phyloP scores from a whole-genome alignment of 805 yeast genomes.

The Blastobotrys robertii region DNA sequence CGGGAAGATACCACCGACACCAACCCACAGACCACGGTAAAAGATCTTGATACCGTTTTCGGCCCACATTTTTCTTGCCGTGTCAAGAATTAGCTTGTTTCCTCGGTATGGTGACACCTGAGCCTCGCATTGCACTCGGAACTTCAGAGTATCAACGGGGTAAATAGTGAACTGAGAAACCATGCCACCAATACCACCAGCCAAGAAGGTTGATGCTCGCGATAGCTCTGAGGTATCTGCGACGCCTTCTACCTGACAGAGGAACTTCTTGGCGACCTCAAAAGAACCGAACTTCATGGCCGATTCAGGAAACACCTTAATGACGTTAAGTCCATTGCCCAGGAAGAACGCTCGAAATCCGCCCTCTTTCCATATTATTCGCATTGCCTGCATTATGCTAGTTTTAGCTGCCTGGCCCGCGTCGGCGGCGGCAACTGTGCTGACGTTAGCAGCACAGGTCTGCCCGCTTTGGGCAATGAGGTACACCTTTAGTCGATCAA shows the following conservation, averaged over 20 bases:
- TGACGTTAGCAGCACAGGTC: slow-evolving; percentile 8
- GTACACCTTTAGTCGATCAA: slow-evolving; percentile 89
- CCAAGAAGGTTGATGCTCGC: slow-evolving; percentile 67
- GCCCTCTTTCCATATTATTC: slow-evolving; percentile 75
- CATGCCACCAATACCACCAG: slow-evolving; percentile 97
- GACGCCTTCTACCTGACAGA: slow-evolving; percentile 69
- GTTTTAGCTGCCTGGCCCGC: slow-evolving; percentile 31
- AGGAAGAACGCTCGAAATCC: slow-evolving; percentile 84
- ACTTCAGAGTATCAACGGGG: slow-evolving; percentile 91
- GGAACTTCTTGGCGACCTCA: slow-evolving; percentile 69
- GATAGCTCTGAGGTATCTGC: slow-evolving; percentile 62
- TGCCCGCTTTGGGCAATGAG: slow-evolving; percentile 70
- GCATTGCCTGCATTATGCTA: slow-evolving; percentile 60
- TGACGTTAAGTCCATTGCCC: slow-evolving; percentile 88
- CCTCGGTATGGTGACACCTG: slow-evolving; percentile 56
- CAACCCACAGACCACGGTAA: slow-evolving; percentile 82
- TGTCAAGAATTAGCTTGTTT: slow-evolving; percentile 45
- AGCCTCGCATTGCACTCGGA: slow-evolving; percentile 87
- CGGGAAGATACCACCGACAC: slow-evolving; percentile 94
- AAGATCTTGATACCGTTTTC: slow-evolving; percentile 74
- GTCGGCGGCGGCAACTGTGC: slow-evolving; percentile 11
- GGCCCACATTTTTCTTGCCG: slow-evolving; percentile 67
- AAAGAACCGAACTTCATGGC: slow-evolving; percentile 97
- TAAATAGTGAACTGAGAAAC: slow-evolving; percentile 86
- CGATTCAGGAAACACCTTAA: slow-evolving; percentile 92